Conservation (phyloP, 768 basidiomycete species). For the Hericium erinaceus region DNA sequence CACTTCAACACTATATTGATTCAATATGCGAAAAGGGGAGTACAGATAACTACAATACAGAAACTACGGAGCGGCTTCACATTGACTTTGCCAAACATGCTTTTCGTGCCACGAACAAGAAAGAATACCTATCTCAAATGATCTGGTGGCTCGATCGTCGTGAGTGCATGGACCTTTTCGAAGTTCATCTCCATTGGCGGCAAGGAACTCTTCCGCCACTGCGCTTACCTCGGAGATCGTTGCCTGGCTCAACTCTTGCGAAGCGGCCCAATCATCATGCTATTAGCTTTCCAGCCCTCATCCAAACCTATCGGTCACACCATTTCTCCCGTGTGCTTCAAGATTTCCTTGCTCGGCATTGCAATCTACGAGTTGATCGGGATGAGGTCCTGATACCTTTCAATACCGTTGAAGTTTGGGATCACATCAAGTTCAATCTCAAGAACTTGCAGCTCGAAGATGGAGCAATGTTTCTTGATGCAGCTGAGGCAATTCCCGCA, state of each 20-base stretch:
- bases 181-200: not conserved
- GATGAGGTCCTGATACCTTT: not conserved
- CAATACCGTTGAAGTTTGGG: not conserved
- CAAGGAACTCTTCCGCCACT: not conserved
- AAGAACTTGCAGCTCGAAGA: not conserved
- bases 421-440: not conserved
- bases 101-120: conserved; percentile 22
- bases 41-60: conserved; percentile 22
- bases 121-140: conserved; percentile 22
- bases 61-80: conserved; percentile 6
- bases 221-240: not conserved
- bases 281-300: too few species aligned
- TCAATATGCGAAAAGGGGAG: conserved; percentile 6
- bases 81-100: conserved; percentile 23
- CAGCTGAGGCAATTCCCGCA: not conserved
- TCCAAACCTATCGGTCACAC: not conserved
- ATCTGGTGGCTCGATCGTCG: conserved; percentile 15
- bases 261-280: too few species aligned
- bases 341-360: not conserved
- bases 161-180: not conserved
- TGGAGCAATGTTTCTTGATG: not conserved
- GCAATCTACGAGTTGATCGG: not conserved
- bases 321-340: not conserved
- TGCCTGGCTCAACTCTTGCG: too few species aligned
- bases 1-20: conserved; percentile 7